Conservation (phyloP, 768 basidiomycete genomes). For the Amanita subjunquillea region DNA sequence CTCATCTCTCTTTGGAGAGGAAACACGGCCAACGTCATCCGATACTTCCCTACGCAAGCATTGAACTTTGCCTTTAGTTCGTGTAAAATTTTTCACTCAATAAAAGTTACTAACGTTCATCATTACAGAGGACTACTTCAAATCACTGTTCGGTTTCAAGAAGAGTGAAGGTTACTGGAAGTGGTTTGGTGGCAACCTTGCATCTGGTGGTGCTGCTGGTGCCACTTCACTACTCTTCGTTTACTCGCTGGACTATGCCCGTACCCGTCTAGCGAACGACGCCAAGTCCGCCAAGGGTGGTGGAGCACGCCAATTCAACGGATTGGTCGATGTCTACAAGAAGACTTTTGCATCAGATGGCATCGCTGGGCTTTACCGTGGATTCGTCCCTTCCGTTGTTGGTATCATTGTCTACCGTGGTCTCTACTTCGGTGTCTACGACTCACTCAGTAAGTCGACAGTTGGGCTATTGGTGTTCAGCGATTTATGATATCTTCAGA, state of each 20-base stretch:
- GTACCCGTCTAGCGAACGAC: slow-evolving; percentile 98
- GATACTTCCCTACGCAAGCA: slow-evolving; percentile 99
- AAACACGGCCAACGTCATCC: slow-evolving; percentile 99
- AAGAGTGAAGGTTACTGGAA: slow-evolving; percentile 96
- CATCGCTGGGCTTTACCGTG: slow-evolving; percentile 98
- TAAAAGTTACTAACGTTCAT: slow-evolving; percentile 6
- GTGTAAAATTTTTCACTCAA: slow-evolving; percentile 20
- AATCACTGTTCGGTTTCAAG: slow-evolving; percentile 98
- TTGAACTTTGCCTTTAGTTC: slow-evolving; percentile 99
- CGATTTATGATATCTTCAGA: slow-evolving; percentile 33
- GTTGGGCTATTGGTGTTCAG: neutral
- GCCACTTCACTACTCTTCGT: slow-evolving; percentile 98
- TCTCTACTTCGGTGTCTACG: slow-evolving; percentile 98
- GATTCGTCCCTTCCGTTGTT: slow-evolving; percentile 97
- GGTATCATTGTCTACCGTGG: slow-evolving; percentile 99
- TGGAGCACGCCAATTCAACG: slow-evolving; percentile 94
- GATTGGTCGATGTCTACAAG: slow-evolving; percentile 91
- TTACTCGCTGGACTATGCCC: slow-evolving; percentile 98
- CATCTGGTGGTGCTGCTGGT: slow-evolving; percentile 98
- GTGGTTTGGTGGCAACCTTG: slow-evolving; percentile 98
- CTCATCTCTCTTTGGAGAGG: slow-evolving; percentile 95
- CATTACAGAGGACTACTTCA: slow-evolving; percentile 87
- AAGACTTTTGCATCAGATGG: slow-evolving; percentile 98
- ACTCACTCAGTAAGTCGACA: slow-evolving; percentile 71
- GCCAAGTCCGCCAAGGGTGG: slow-evolving; percentile 94